Base-by-base conservation (phyloP, 2,329 filamentous ascomycete species). In the Colletotrichum sp. region DNA sequence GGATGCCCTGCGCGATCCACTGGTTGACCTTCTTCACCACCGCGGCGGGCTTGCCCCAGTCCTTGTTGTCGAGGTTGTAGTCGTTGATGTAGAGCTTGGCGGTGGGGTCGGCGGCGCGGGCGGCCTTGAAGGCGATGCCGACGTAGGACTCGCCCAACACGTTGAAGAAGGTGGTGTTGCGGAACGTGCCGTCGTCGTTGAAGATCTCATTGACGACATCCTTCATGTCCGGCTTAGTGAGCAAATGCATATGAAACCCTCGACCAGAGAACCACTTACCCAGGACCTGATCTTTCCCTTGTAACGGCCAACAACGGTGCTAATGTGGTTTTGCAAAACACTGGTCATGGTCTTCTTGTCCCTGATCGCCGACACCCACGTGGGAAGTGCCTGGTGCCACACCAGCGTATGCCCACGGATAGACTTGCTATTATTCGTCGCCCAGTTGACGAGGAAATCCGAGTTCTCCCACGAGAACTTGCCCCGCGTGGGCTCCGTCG, bases 31-130 rank as follows among this genome's bases (percentile, higher is more conserved):
- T 86, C 36, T 80, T 82, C 7, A 90, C 87, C 85, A 93, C 90
- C 60, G 87, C 87, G 52, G 86, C 86, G 71, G 86, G 64, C 86
- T 95, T 95, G 77, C 88, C 86, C 79, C 89, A 89, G 78, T 80
- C 87, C n/a, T 92, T 88, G 59, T 83, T 87, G 84, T 94, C 93
- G 64, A 94, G 89, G 85, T 94, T 94, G 85, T 89, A 91, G 81
- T 95, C 93, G 84, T 95, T 96, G 85, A 95, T 94, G 87, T 94
- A 96, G 49, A 95, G 88, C 84, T 93, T 93, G 3, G 92, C 92
- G 71, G 84, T 79, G 3, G 93, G 92, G 81, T 95, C 94, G 12
- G 92, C 93, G 9, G 87, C 87, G 66, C 90, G 90, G 28, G 94
- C 94, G 10, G 93, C 91, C 69, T 90, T 87, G 85, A 95, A 95